These are phyloP conservation scores for Paecilomyces niveus DNA, from an alignment of 2,329 filamentous ascomycete species.

Conservation along the genomic window DNA sequence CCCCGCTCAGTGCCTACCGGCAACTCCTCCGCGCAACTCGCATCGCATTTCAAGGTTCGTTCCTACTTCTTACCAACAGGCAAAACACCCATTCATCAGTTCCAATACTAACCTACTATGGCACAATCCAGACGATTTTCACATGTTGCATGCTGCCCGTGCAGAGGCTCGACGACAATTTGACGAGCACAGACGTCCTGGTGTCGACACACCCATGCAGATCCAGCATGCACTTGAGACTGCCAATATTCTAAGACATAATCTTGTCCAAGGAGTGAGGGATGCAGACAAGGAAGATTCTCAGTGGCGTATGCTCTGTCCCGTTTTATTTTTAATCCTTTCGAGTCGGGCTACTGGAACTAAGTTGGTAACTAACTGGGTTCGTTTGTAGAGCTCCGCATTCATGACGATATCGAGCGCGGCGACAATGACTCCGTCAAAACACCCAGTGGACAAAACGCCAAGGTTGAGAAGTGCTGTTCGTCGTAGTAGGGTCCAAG, in stretches of 20 bases:
- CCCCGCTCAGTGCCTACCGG: slow-evolving; percentile 73
- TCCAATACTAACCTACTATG: slow-evolving; percentile 5
- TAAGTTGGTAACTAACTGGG: slow-evolving; percentile 4
- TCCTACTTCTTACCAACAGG: background rate
- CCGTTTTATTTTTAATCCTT: background rate
- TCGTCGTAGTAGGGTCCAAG: background rate
- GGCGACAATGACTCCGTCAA: slow-evolving; percentile 92
- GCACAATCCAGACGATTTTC: slow-evolving; percentile 57
- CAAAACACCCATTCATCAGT: background rate
- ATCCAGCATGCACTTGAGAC: slow-evolving; percentile 78
- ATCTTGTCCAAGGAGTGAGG: slow-evolving; percentile 75
- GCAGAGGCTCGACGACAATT: slow-evolving; percentile 68
- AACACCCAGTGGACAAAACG: slow-evolving; percentile 40
- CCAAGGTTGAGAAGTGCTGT: slow-evolving; percentile 31
- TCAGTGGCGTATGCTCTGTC: slow-evolving; percentile 26
- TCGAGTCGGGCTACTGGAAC: background rate
- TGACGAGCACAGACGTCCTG: slow-evolving; percentile 56
- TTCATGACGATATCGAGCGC: slow-evolving; percentile 84
- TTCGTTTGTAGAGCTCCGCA: slow-evolving; percentile 60
- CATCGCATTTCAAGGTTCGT: slow-evolving; percentile 72
- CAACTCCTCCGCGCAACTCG: slow-evolving; percentile 71
- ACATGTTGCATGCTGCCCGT: slow-evolving; percentile 63
- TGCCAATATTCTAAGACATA: slow-evolving; percentile 69
- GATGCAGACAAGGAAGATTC: slow-evolving; percentile 23
- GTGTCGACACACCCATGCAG: slow-evolving; percentile 54